These are phyloP conservation scores for Dioscorea cayenensis DNA, from an alignment of 116 monocot species.

Conservation along the genomic window DNA sequence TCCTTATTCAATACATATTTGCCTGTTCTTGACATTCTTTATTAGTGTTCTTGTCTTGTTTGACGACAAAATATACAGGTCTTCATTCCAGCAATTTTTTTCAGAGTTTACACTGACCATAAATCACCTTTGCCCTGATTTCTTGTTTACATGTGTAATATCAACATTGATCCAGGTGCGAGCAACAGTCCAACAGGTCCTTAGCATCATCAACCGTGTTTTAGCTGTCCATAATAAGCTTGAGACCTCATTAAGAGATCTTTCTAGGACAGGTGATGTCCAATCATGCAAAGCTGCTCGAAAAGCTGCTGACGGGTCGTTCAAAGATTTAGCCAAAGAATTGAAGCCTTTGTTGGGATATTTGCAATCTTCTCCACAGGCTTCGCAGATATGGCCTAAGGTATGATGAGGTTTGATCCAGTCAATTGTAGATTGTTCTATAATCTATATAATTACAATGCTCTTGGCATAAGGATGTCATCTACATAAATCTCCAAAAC, in stretches of 20 bases:
- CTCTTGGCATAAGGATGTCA: background rate
- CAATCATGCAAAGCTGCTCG: slow-evolving; percentile 81
- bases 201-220: slow-evolving; percentile 53
- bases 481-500: background rate
- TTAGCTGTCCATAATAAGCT: slow-evolving; percentile 81
- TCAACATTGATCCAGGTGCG: slow-evolving; percentile 46
- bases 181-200: slow-evolving; percentile 61
- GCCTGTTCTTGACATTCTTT: no score
- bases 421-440: background rate
- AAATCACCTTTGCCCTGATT: background rate
- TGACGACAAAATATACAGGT: no score
- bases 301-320: slow-evolving; percentile 62
- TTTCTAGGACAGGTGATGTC: slow-evolving; percentile 82
- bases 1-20: background rate
- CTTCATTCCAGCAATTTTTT: no score
- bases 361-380: slow-evolving; percentile 80
- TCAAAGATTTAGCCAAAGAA: slow-evolving; percentile 81
- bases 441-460: background rate
- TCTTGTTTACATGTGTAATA: background rate
- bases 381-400: slow-evolving; percentile 84
- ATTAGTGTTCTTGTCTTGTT: no score
- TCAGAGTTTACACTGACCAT: no score
- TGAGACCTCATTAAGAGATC: slow-evolving; percentile 75
- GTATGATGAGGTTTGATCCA: slow-evolving; percentile 25
- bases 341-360: slow-evolving; percentile 56